These are phyloP conservation scores for Ustilago sp. DNA, from an alignment of 1,284 basidiomycete species.

Conservation along the genomic window DNA sequence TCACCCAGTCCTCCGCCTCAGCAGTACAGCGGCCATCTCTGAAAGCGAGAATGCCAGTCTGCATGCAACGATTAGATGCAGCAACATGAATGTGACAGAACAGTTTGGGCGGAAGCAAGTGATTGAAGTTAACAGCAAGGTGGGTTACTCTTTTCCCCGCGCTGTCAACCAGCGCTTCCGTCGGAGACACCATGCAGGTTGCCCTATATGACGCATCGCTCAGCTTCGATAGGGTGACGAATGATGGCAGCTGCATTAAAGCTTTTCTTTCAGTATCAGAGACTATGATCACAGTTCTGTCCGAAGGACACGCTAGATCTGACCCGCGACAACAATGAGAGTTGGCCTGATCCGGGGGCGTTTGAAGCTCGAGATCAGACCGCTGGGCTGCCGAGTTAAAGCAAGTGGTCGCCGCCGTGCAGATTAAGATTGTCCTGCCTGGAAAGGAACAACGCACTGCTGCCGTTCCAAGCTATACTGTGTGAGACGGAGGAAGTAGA, in stretches of 20 bases:
- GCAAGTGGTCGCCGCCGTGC: background rate
- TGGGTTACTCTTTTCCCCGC: background rate
- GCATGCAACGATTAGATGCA: background rate
- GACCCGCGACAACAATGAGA: no score
- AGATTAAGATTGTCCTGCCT: background rate
- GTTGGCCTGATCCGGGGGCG: no score
- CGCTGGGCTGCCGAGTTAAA: no score
- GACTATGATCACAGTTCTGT: background rate
- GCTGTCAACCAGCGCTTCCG: background rate
- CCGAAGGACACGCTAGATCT: background rate
- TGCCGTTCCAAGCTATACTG: background rate
- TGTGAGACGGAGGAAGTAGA: background rate
- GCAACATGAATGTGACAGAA: background rate
- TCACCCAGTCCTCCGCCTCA: background rate
- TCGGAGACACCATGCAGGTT: background rate
- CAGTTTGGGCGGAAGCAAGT: background rate
- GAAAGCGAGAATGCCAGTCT: background rate
- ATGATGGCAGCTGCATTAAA: background rate
- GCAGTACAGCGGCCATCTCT: background rate
- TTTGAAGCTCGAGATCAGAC: no score
- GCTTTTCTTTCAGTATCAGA: background rate
- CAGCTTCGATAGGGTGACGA: background rate
- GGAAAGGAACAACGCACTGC: background rate
- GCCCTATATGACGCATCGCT: background rate
- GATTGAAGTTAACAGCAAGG: background rate